Evolutionary conservation across 2,329 filamentous ascomycete species (phyloP).

Genomic region (Aspergillus ibericus): DNA sequence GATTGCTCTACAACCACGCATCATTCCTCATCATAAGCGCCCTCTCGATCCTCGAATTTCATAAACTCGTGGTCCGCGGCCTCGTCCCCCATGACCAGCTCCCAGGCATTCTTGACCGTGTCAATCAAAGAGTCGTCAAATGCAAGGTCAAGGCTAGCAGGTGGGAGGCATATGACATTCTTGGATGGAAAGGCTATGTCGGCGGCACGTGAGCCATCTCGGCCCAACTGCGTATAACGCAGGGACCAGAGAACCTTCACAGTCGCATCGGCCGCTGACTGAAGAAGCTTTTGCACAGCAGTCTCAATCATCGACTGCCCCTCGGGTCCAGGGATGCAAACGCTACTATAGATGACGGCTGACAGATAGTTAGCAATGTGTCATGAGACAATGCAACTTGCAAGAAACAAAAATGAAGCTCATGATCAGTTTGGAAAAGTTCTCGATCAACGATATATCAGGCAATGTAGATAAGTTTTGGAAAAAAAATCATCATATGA

Average conservation of each 20-base stretch:
- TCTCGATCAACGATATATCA: slow-evolving; percentile 86
- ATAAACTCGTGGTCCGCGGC: slow-evolving; percentile 63
- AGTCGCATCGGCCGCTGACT: slow-evolving; percentile 26
- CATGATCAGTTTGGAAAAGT: slow-evolving; percentile 73
- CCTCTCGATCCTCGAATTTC: slow-evolving; percentile 74
- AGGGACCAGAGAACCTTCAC: slow-evolving; percentile 54
- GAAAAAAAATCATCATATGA: slow-evolving; percentile 77
- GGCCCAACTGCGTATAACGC: slow-evolving; percentile 51
- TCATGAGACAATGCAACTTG: slow-evolving; percentile 20
- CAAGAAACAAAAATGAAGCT: slow-evolving; percentile 30
- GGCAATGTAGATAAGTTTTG: slow-evolving; percentile 99
- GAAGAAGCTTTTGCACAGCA: slow-evolving; percentile 45
- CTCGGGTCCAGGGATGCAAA: slow-evolving; percentile 36
- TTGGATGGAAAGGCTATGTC: slow-evolving; percentile 32
- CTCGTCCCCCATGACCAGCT: slow-evolving; percentile 57
- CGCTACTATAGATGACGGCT: slow-evolving; percentile 62
- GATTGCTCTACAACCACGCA: not conserved
- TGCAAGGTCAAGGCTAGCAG: slow-evolving; percentile 63
- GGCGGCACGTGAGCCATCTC: slow-evolving; percentile 15
- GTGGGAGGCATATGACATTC: slow-evolving; percentile 58
- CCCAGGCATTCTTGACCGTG: slow-evolving; percentile 70
- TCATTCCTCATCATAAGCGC: slow-evolving; percentile 53
- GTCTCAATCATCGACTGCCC: slow-evolving; percentile 43
- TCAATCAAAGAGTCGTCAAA: slow-evolving; percentile 72
- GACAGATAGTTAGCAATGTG: slow-evolving; percentile 36